Base-by-base conservation (phyloP, 1,284 basidiomycete genomes). In the Marasmius tenuissimus region DNA sequence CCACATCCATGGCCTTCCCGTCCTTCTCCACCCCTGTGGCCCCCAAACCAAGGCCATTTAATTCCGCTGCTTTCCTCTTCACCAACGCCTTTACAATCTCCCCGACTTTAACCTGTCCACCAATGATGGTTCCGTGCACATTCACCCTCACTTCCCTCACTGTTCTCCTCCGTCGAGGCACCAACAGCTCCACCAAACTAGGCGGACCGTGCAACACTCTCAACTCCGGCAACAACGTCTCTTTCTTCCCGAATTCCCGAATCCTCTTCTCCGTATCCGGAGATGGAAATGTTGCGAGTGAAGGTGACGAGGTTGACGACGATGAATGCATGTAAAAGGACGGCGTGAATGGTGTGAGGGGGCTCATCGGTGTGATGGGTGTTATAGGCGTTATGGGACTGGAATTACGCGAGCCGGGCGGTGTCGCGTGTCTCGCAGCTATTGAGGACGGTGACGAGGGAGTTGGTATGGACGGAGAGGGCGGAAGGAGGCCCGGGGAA, bases 381-480 rank as follows among this genome's bases (percentile, higher is more conserved):
- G 52, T 37, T 1, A 38, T 18, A 37, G 52, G 52, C 16, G 52
- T 38, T n/a, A 38, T 37, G 11, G 52, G 52, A 18, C 52, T 54
- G 12, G 33, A 37, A n/a, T 11, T 37, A 12, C 33, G 34, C 35
- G 52, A 54, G 34, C 34, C 18, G 27, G 22, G 18, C 34, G 47
- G 57, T 35, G 58, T 14, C 20, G 37, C 48, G 22, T 27, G 49
- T 37, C 55, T 37, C 1, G 50, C 35, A 16, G 60, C 51, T 3
- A 55, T 47, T 2, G 48, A 55, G 4, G 56, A 59, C 8, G 58
- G 38, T 8, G 54, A 75, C 70, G 53, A 71, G 22, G 53, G 38
- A 3, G 54, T 45, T 16, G 37, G 37, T 16, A 50, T 48, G 34
- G 37, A 34, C 6, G 48, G 48, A 27, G 56, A 52, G 22, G 56